phyloP scores from a whole-genome alignment of 805 yeast species.

The Ogataea ganodermae region DNA sequence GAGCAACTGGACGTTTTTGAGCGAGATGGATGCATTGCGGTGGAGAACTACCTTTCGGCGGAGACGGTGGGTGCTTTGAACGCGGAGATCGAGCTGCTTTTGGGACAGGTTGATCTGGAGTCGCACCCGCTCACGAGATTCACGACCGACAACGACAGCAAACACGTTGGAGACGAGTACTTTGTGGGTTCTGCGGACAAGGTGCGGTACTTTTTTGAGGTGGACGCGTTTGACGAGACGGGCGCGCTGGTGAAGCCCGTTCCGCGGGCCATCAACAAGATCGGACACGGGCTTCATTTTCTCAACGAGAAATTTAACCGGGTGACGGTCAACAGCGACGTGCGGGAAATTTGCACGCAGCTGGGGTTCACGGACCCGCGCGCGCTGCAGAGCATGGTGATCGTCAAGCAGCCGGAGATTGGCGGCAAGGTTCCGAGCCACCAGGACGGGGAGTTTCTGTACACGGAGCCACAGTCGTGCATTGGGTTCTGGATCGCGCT shows the following conservation, averaged over 20 bases:
- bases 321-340: constrained; percentile 53
- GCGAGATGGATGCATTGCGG: constrained; percentile 60
- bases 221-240: constrained; percentile 58
- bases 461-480: constrained; percentile 69
- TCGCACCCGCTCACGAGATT: constrained; percentile 71
- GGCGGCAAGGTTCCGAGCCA: constrained; percentile 78
- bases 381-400: constrained; percentile 76
- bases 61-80: constrained; percentile 45
- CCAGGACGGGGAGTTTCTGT: constrained; percentile 73
- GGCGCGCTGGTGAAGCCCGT: constrained; percentile 57
- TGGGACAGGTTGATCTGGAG: constrained; percentile 50
- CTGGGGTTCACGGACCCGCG: constrained; percentile 63
- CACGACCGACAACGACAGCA: constrained; percentile 46
- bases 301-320: constrained; percentile 49
- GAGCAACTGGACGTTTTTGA: constrained; percentile 54
- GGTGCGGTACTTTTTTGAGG: constrained; percentile 68
- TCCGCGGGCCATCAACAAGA: constrained; percentile 65
- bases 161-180: constrained; percentile 73
- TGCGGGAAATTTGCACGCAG: constrained; percentile 51
- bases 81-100: constrained; percentile 44
- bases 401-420: constrained; percentile 74
- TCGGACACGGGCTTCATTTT: constrained; percentile 77
- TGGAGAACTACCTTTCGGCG: constrained; percentile 53
- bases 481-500: constrained; percentile 83
- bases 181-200: constrained; percentile 71